Percentiles rank a stretch among this genome's conserved stretches.
phyloP scores from a whole-genome alignment of 1,139 yeast species.

The Taphrina deformans region DNA sequence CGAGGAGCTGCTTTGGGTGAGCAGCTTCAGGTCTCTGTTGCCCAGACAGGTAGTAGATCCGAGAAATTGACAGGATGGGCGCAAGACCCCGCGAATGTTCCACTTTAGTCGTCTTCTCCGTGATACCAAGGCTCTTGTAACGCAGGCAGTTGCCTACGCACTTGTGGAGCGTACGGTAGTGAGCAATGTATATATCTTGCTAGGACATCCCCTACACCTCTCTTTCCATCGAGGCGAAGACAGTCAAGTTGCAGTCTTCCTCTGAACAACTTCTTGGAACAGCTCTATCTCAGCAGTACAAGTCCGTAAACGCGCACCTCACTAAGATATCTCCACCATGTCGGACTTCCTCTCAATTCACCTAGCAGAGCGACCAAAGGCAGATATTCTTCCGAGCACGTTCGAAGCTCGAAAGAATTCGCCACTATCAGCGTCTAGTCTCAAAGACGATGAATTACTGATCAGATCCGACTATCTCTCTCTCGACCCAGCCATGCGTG shows the following conservation, averaged over 20 bases:
- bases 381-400: constrained; percentile 34
- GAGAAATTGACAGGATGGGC: neutral
- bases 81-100: constrained; percentile 2
- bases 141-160: neutral
- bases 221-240: too few relatives aligned
- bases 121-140: neutral
- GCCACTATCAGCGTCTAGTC: constrained; percentile 29
- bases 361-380: constrained; percentile 33
- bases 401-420: constrained; percentile 37
- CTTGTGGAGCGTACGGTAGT: too few relatives aligned
- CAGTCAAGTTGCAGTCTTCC: too few relatives aligned
- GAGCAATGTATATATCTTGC: too few relatives aligned
- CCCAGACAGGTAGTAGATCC: neutral
- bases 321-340: constrained; percentile 1
- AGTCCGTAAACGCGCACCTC: too few relatives aligned
- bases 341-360: constrained; percentile 18
- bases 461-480: constrained; percentile 56
- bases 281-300: too few relatives aligned
- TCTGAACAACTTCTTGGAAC: too few relatives aligned
- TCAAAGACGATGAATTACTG: constrained; percentile 52
- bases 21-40: neutral
- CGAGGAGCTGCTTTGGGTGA: neutral
- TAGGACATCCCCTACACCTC: too few relatives aligned
- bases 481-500: constrained; percentile 67
- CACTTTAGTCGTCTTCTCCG: neutral